Evolutionary conservation across 495 filamentous ascomycete genomes (phyloP), one percentile per base, ranked within the genome.

Genomic region (Aspergillus haitiensis): DNA sequence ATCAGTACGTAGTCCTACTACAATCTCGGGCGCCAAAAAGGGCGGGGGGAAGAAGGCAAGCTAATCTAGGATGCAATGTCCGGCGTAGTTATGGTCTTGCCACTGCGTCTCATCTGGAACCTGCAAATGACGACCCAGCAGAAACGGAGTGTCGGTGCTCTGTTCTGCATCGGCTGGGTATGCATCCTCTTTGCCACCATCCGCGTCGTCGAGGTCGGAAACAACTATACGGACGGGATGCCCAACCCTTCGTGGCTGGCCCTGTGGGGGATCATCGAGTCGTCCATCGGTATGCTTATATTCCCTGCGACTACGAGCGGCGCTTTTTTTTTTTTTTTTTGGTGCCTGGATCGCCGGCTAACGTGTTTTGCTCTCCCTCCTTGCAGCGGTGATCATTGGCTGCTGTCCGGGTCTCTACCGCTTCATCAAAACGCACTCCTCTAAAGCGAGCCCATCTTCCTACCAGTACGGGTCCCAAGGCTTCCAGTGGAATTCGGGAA

Each of bases 181-280:
- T 81, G 81, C 68, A 81, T 84, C 40, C 56, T 73, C 13, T 76
- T 84, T 45, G 72, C 81, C 37, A 73, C 78, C 60, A 75, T 83
- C 58, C 78, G 81, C 12, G 78, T 75, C 16, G 64, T 76, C 10
- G 60, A 73, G 16, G 64, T 73, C 7, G 68, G 71, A 9, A 49
- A 55, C 2, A 44, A 37, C 32, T 33, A 51, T 15, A 42, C 45
- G 0, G 52, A 59, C 13, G 64, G 62, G 10, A 58, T 47, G 7
- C 66, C 66, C 0, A 53, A 59, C 13, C 57, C 63, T n/a, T 60
- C 68, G 9, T 70, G 68, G 68, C 40, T 70, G 35, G 64, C 66
- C 10, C 36, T 70, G 10, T 70, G 68, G 68, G 66, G 59, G 37
- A 67, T 60, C 6, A 70, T 70, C 47, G 68, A 70, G 46, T 62